These are phyloP conservation scores for Pseudogymnoascus sp. DNA, from an alignment of 2,329 filamentous ascomycete species.

Conservation along the genomic window DNA sequence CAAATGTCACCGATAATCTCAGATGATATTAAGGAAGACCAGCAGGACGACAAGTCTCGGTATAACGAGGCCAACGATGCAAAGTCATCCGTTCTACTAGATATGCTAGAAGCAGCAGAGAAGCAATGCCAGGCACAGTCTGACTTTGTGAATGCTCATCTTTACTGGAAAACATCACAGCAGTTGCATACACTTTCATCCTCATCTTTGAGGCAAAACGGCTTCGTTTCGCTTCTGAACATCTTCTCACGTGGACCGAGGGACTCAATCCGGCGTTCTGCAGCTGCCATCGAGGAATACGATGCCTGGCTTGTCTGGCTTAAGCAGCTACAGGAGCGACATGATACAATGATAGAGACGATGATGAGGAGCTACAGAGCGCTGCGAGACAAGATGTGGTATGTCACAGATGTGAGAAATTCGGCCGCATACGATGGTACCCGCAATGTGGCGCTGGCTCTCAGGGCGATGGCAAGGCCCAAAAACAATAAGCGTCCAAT, in stretches of 20 bases:
- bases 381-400: constrained; percentile 97
- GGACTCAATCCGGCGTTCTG: constrained; percentile 61
- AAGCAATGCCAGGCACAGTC: constrained; percentile 69
- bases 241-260: constrained; percentile 66
- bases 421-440: constrained; percentile 84
- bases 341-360: constrained; percentile 64
- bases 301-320: constrained; percentile 78
- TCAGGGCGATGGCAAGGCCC: constrained; percentile 80
- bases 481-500: constrained; percentile 32
- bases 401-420: constrained; percentile 85
- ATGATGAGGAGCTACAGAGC: constrained; percentile 68
- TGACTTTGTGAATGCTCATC: constrained; percentile 75
- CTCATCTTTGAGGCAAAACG: constrained; percentile 54
- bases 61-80: constrained; percentile 37
- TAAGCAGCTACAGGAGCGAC: constrained; percentile 71
- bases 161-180: constrained; percentile 77
- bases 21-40: constrained; percentile 9
- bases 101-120: constrained; percentile 70
- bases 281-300: constrained; percentile 67
- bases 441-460: constrained; percentile 73
- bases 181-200: constrained; percentile 59
- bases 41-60: constrained; percentile 19
- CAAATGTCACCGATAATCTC: background rate
- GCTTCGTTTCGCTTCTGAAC: constrained; percentile 64
- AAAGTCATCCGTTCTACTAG: constrained; percentile 47